These are phyloP conservation scores for Diaporthe batatas DNA, from an alignment of 2,329 filamentous ascomycete genomes.

Conservation along the genomic window DNA sequence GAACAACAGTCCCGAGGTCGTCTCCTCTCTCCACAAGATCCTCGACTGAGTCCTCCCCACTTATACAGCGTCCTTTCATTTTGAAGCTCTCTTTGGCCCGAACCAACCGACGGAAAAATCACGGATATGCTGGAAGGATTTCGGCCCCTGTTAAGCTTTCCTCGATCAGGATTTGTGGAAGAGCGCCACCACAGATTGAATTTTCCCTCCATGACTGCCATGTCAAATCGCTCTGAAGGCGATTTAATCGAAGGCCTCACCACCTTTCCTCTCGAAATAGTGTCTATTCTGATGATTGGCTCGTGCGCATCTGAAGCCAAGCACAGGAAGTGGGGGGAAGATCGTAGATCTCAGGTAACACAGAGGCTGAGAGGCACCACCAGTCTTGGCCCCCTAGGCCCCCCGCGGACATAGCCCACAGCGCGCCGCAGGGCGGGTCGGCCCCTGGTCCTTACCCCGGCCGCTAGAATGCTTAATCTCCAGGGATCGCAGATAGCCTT, in stretches of 20 bases:
- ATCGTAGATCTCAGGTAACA: not conserved
- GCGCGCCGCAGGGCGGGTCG: not conserved
- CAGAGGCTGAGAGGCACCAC: not conserved
- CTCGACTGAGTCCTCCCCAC: not conserved
- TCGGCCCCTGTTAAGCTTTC: not conserved
- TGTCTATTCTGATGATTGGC: not conserved
- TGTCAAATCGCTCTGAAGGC: not conserved
- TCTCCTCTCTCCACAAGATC: not conserved
- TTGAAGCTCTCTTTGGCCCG: not conserved
- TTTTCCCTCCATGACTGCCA: not conserved
- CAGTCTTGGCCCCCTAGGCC: not conserved
- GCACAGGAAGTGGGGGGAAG: not conserved
- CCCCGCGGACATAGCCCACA: not conserved
- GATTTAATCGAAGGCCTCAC: not conserved
- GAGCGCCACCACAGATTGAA: not conserved
- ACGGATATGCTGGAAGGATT: constrained; percentile 2
- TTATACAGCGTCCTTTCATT: not conserved
- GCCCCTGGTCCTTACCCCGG: constrained; percentile 21
- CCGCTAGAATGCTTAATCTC: constrained; percentile 31
- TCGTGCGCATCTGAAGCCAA: not conserved
- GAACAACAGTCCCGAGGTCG: not conserved
- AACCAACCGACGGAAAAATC: not conserved
- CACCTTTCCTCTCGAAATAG: not conserved
- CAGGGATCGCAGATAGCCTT: constrained; percentile 13
- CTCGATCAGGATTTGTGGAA: not conserved